Conservation (phyloP, 73 alveolate genomes). For the Tetrahymena malaccensis region DNA sequence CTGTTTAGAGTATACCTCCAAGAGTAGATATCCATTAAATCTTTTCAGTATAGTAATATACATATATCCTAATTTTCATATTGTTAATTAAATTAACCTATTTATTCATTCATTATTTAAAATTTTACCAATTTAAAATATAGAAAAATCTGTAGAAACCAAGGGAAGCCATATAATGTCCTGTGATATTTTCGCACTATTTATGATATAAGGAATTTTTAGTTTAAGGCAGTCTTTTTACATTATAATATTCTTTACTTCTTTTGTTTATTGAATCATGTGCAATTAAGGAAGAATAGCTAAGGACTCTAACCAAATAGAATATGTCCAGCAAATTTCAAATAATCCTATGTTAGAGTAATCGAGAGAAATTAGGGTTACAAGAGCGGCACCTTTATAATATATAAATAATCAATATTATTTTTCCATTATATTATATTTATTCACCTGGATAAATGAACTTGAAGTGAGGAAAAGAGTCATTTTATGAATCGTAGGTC, state of each 20-base stretch:
- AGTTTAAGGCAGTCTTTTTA: not conserved
- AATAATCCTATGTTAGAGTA: slow-evolving; percentile 54
- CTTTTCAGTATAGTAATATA: slow-evolving; percentile 48
- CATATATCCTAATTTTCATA: slow-evolving; percentile 47
- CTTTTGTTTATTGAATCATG: slow-evolving; percentile 71
- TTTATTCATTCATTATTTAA: not conserved
- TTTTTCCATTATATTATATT: not conserved
- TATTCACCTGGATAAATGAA: slow-evolving; percentile 52
- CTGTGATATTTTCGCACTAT: slow-evolving; percentile 72
- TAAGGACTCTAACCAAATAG: slow-evolving; percentile 84
- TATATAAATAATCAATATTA: too few relatives aligned
- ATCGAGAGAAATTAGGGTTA: slow-evolving; percentile 53
- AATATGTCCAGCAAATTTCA: slow-evolving; percentile 83
- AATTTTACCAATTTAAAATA: slow-evolving; percentile 55
- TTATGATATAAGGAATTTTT: not conserved
- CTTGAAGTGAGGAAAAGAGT: slow-evolving; percentile 74
- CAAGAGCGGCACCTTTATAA: slow-evolving; percentile 48
- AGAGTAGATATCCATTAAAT: slow-evolving; percentile 66
- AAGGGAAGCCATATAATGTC: slow-evolving; percentile 83
- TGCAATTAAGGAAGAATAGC: slow-evolving; percentile 89
- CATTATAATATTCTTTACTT: not conserved
- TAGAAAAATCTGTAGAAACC: slow-evolving; percentile 90
- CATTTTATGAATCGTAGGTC: slow-evolving; percentile 75
- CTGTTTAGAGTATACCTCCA: slow-evolving; percentile 78
- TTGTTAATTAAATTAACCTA: not conserved